Conservation (phyloP, 306 rosid genomes). For the Gillenia trifoliata region DNA sequence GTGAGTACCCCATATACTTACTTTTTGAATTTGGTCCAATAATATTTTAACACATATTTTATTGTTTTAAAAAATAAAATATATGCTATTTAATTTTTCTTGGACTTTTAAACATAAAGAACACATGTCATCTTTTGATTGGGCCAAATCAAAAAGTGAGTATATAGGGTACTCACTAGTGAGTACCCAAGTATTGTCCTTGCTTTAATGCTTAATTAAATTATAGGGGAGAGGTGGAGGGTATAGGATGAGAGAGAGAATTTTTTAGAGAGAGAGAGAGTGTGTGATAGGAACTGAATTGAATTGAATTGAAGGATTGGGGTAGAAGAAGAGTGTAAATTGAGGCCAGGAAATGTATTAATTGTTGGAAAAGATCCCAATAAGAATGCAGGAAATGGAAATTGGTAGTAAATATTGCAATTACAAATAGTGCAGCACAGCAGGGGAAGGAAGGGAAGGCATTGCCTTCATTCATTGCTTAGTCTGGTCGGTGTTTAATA, state of each 20-base stretch:
- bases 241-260: slow-evolving; percentile 32
- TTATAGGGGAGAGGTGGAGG: slow-evolving; percentile 54
- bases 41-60: too few species aligned
- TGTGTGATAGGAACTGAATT: slow-evolving; percentile 26
- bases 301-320: slow-evolving; percentile 38
- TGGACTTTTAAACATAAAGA: too few species aligned
- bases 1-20: too few species aligned
- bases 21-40: too few species aligned
- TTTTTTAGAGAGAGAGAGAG: slow-evolving; percentile 27
- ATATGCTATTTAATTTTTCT: too few species aligned
- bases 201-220: slow-evolving; percentile 60
- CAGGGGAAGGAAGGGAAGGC: slow-evolving; percentile 14
- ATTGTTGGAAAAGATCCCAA: slow-evolving; percentile 62
- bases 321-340: slow-evolving; percentile 82
- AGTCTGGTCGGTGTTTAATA: slow-evolving; percentile 56
- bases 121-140: too few species aligned
- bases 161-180: too few species aligned
- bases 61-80: too few species aligned
- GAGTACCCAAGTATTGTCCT: too few species aligned
- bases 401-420: slow-evolving; percentile 69
- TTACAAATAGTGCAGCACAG: slow-evolving; percentile 35
- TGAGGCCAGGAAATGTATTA: slow-evolving; percentile 81
- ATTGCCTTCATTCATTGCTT: slow-evolving; percentile 73
- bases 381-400: slow-evolving; percentile 66
- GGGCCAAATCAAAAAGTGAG: too few species aligned